A percentile compares a stretch with the other conserved stretches of the same genome.
Evolutionary conservation across 352 stramenopile genomes (phyloP).

Genomic region (Globisporangium acanthophoron): DNA sequence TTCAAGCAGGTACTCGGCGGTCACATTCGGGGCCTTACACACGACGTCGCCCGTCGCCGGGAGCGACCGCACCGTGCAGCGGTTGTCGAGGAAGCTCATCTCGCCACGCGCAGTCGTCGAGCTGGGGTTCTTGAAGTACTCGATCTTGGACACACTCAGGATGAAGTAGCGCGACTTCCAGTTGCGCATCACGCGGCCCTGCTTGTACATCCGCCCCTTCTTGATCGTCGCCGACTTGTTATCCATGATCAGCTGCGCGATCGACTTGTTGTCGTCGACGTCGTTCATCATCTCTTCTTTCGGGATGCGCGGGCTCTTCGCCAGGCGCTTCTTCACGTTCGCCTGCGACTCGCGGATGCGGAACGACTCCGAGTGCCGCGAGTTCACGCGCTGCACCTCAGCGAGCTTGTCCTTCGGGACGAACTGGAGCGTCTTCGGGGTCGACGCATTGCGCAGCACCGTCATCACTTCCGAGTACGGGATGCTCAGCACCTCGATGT

Average conservation of each 20-base stretch:
- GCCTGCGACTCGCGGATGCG: conserved; percentile 55
- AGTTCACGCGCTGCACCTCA: conserved; percentile 81
- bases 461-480: conserved; percentile 84
- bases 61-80: conserved; percentile 72
- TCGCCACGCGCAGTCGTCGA: conserved; percentile 70
- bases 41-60: conserved; percentile 57
- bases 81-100: conserved; percentile 74
- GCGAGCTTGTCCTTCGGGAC: conserved; percentile 82
- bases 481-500: conserved; percentile 79
- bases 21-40: conserved; percentile 67
- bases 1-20: conserved; percentile 65
- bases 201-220: conserved; percentile 86
- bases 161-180: conserved; percentile 89
- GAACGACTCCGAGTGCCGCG: conserved; percentile 74
- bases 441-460: conserved; percentile 55
- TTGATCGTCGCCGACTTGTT: conserved; percentile 86
- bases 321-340: conserved; percentile 60
- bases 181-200: conserved; percentile 74
- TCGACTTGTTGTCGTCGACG: conserved; percentile 71
- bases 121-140: conserved; percentile 82
- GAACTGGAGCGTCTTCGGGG: conserved; percentile 78
- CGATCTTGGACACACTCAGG: conserved; percentile 81
- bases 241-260: conserved; percentile 77
- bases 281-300: conserved; percentile 70
- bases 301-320: conserved; percentile 64